phyloP scores from a whole-genome alignment of 305 asterid species.

The Fraxinus dipetala region DNA sequence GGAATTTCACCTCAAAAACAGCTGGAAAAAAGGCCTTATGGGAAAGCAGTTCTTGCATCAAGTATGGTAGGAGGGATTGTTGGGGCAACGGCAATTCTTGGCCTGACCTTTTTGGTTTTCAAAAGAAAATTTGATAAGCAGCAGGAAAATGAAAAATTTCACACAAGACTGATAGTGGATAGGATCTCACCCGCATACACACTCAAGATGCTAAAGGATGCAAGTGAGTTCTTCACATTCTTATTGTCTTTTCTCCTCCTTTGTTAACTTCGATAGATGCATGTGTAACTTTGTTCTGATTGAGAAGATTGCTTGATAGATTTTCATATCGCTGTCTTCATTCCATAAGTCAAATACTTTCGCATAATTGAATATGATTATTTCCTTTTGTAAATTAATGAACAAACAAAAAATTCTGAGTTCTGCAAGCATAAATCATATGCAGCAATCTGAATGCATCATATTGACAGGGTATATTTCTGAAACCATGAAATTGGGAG shows the following conservation, averaged over 20 bases:
- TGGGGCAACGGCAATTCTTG: slow-evolving; percentile 47
- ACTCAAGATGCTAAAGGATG: slow-evolving; percentile 82
- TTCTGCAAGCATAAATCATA: not conserved
- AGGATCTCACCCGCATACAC: slow-evolving; percentile 61
- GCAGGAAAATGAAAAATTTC: slow-evolving; percentile 34
- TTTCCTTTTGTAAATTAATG: not conserved
- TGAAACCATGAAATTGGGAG: slow-evolving; percentile 73
- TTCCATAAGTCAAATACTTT: not conserved
- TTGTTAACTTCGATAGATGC: not conserved
- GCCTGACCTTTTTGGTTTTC: slow-evolving; percentile 50
- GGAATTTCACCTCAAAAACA: slow-evolving; percentile 42
- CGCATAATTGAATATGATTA: not conserved
- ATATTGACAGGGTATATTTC: slow-evolving; percentile 65
- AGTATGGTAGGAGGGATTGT: slow-evolving; percentile 60
- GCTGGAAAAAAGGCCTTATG: slow-evolving; percentile 28
- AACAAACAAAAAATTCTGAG: not conserved
- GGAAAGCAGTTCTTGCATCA: slow-evolving; percentile 56
- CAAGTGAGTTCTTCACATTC: slow-evolving; percentile 48
- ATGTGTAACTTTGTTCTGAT: not conserved
- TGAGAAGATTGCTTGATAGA: not conserved
- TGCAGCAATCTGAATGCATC: slow-evolving; percentile 1
- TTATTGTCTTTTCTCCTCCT: not conserved
- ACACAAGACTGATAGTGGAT: slow-evolving; percentile 43
- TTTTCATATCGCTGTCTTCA: not conserved
- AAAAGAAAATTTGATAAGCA: slow-evolving; percentile 39